Percentiles rank a stretch among this genome's conserved stretches.
These are phyloP conservation scores for Yamadazyma olivae DNA, from an alignment of 805 yeast species.

Conservation along the genomic window DNA sequence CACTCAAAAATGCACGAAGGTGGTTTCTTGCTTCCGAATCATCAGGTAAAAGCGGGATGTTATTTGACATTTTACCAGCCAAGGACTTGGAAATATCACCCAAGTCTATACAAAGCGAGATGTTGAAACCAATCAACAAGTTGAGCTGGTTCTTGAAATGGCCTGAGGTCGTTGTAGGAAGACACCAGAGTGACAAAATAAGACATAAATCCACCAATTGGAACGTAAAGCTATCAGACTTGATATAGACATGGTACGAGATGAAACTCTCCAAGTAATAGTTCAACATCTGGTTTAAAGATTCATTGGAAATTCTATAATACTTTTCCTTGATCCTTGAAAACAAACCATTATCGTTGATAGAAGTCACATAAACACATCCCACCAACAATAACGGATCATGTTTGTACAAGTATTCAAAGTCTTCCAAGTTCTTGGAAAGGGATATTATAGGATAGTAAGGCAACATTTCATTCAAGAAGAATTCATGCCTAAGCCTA, in stretches of 20 bases:
- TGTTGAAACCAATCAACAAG: constrained; percentile 41
- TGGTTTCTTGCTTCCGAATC: constrained; percentile 21
- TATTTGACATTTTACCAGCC: background rate
- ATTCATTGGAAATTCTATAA: constrained; percentile 20
- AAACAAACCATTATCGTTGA: constrained; percentile 33
- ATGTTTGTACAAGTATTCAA: constrained; percentile 37
- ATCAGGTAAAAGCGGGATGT: constrained; percentile 19
- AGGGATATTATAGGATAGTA: constrained; percentile 50
- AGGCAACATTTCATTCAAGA: constrained; percentile 36
- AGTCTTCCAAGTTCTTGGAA: constrained; percentile 31
- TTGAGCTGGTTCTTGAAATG: constrained; percentile 52
- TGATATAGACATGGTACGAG: constrained; percentile 42
- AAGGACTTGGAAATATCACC: constrained; percentile 28
- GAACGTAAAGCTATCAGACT: constrained; percentile 40
- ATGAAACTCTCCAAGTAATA: constrained; percentile 45
- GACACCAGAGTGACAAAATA: constrained; percentile 49
- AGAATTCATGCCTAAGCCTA: constrained; percentile 28
- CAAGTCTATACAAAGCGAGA: constrained; percentile 49
- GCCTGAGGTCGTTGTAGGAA: constrained; percentile 51
- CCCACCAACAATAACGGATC: constrained; percentile 44
- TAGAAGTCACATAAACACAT: constrained; percentile 45
- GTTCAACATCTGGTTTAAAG: constrained; percentile 38
- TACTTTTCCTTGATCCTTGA: constrained; percentile 10
- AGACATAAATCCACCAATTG: constrained; percentile 42
- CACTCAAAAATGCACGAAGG: constrained; percentile 44